Conservation (phyloP, 371 early-diverging fungal species). For the Synchytrium microbalum region DNA sequence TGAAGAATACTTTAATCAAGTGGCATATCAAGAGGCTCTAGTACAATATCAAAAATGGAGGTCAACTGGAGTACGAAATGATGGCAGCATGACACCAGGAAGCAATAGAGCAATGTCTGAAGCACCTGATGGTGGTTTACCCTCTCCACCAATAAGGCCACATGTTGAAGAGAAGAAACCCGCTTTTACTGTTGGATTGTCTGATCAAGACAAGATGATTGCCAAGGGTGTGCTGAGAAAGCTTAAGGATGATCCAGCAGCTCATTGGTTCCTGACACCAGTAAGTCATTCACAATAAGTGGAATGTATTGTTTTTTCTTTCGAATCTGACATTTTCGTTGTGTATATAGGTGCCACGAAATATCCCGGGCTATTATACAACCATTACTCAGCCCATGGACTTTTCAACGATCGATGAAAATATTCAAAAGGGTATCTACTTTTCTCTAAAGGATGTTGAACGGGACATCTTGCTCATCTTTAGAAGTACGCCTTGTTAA, state of each 20-base stretch:
- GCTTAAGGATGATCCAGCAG: constrained; percentile 9
- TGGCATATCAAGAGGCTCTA: neutral
- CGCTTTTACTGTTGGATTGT: neutral
- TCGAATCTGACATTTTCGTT: neutral
- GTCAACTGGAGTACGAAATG: neutral
- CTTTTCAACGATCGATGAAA: constrained; percentile 33
- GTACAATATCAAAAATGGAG: neutral
- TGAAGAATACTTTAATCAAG: constrained; percentile 41
- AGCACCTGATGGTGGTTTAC: neutral
- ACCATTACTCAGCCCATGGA: constrained; percentile 97
- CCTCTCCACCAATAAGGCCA: neutral
- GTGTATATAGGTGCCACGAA: constrained; percentile 44
- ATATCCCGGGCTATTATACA: constrained; percentile 84
- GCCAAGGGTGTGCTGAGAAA: constrained; percentile 15
- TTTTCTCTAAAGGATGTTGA: constrained; percentile 12
- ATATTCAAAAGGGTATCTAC: constrained; percentile 16
- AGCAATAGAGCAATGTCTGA: neutral
- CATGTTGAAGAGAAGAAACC: neutral
- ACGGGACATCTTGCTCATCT: constrained; percentile 13
- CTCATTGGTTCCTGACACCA: constrained; percentile 66
- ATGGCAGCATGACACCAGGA: neutral
- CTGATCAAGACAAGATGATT: neutral
- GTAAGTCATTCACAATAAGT: constrained; percentile 36
- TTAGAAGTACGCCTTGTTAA: constrained; percentile 25
- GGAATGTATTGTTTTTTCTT: neutral